Conservation (phyloP, 305 asterid genomes). For the Fraxinus latifolia region DNA sequence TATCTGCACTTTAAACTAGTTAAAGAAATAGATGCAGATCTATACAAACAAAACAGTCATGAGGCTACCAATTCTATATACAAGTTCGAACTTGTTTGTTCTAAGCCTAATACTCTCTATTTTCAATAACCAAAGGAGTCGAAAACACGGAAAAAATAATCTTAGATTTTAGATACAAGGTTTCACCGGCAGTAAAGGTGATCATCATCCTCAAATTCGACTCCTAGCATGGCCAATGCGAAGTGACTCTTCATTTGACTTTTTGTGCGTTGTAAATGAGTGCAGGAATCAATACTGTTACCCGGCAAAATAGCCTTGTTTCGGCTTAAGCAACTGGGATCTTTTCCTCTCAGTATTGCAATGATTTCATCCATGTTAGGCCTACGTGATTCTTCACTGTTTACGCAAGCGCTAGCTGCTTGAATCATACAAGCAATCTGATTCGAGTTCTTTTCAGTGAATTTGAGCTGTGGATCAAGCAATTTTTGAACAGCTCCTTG, state of each 20-base stretch:
- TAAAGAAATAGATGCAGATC: conserved; percentile 10
- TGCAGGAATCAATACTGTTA: conserved; percentile 33
- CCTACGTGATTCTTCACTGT: conserved; percentile 60
- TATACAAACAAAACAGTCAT: conserved; percentile 22
- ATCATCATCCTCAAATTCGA: conserved; percentile 62
- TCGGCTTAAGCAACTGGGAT: conserved; percentile 28
- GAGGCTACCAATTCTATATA: conserved; percentile 32
- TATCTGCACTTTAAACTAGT: background rate
- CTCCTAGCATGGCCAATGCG: conserved; percentile 83
- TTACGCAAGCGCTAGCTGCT: conserved; percentile 69
- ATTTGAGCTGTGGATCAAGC: conserved; percentile 50
- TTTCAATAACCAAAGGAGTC: background rate
- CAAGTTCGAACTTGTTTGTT: conserved; percentile 32
- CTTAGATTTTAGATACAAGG: background rate
- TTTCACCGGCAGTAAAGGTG: conserved; percentile 49
- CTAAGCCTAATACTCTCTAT: conserved; percentile 28
- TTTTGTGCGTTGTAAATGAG: conserved; percentile 49
- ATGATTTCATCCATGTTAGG: conserved; percentile 63
- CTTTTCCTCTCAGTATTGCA: conserved; percentile 52
- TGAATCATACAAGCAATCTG: conserved; percentile 51
- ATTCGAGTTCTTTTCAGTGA: conserved; percentile 31
- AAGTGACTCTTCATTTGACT: conserved; percentile 74
- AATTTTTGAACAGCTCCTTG: conserved; percentile 56
- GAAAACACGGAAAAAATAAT: background rate
- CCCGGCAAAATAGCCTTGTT: conserved; percentile 41